Evolutionary conservation across 1,284 basidiomycete species (phyloP), one percentile per base, ranked within the genome.

Genomic region (Acaromyces ingoldii): DNA sequence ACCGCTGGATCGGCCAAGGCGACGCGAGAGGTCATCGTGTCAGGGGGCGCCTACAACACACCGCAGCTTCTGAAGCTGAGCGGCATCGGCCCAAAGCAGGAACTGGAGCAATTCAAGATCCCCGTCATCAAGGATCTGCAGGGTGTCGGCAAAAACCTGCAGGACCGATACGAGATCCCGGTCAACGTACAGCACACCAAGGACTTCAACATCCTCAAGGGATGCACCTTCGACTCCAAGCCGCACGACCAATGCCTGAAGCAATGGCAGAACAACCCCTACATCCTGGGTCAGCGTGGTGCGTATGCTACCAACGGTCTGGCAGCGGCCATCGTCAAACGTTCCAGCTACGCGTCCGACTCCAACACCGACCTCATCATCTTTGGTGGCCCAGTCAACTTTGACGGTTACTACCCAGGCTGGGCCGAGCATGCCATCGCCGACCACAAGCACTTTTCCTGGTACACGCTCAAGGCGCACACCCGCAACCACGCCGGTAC

Each of bases 81-180:
- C 15, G 66, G 66, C 21, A 61, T 69, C 44, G 66, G 66, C 43
- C 50, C 49, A 10, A 46, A 54, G 2, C 53, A 57, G 7, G 44
- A 65, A 1, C 55, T 67, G 50, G 43, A 58, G 34, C 34, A 51
- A 3, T 55, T 53, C 3, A 60, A 58, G 6, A 49, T 67, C 25
- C 24, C 60, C 25, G 56, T 56, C 34, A 40, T 36, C 6, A 13
- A 62, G 24, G 72, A 79, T 24, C 74, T 82, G 13, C 77, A 78
- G 5, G 80, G 80, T 3, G 81, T 82, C 1, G 82, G 81, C 4
- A 76, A 77, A 57, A 82, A 83, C 62, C 67, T 81, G 7, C 81
- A 81, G 50, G 81, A 82, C 50, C 81, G 82, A n/a, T n/a, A 34
- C n/a, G 33, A 34, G n/a, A n/a, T 34, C 11, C 33, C 33, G n/a